Percentiles rank a stretch among this genome's conserved stretches.
Conservation (phyloP, 2,329 filamentous ascomycete species). For the Periconia macrospinosa region DNA sequence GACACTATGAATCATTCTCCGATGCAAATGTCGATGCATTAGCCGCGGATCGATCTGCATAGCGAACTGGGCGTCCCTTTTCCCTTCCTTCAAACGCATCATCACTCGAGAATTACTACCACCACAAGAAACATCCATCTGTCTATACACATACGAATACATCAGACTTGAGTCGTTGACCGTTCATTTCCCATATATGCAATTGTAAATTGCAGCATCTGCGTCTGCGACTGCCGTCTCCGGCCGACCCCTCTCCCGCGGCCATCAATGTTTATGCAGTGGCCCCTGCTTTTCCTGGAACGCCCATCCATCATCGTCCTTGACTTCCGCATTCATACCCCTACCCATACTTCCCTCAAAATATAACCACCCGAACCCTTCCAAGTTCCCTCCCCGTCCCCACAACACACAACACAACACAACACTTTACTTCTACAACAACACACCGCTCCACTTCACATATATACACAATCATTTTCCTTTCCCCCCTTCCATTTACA, state of each 20-base stretch:
- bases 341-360: neutral
- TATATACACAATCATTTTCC: constrained; percentile 6
- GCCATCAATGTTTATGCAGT: neutral
- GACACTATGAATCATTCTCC: neutral
- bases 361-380: neutral
- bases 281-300: neutral
- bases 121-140: no score
- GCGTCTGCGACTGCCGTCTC: neutral
- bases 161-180: no score
- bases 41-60: neutral
- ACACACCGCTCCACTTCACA: constrained; percentile 2
- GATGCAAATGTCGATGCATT: neutral
- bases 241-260: no score
- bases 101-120: no score
- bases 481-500: constrained; percentile 5
- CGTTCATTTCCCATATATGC: neutral
- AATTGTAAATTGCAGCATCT: neutral
- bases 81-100: no score
- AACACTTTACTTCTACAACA: constrained; percentile 7
- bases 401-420: constrained; percentile 15
- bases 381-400: no score
- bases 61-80: neutral
- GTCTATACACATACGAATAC: no score
- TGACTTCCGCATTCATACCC: constrained; percentile 6
- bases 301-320: neutral